phyloP scores from a whole-genome alignment of 2,329 filamentous ascomycete genomes.

The Alternaria triticina region DNA sequence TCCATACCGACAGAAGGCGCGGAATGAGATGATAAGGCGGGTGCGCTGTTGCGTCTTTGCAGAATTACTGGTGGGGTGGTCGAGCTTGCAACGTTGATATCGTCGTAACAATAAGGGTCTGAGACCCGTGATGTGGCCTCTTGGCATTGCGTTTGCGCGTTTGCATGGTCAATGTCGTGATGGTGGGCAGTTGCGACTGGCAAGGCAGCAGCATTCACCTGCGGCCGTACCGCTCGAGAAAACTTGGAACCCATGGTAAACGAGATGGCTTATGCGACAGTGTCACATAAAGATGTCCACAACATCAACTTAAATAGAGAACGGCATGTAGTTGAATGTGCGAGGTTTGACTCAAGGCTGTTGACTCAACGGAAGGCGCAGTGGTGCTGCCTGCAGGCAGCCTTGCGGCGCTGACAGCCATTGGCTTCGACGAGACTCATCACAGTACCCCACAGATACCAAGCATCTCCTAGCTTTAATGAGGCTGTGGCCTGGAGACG shows the following conservation, averaged over 20 bases:
- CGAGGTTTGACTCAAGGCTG: slow-evolving; percentile 26
- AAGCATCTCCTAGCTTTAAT: background rate
- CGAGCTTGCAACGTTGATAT: slow-evolving; percentile 9
- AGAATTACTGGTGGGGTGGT: background rate
- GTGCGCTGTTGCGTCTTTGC: slow-evolving; percentile 24
- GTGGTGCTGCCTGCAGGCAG: slow-evolving; percentile 38
- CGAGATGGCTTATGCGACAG: background rate
- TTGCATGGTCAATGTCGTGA: slow-evolving; percentile 17
- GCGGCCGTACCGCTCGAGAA: slow-evolving; percentile 29
- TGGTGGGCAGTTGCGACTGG: slow-evolving; percentile 15
- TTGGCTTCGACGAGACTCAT: slow-evolving; percentile 19
- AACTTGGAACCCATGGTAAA: slow-evolving; percentile 37
- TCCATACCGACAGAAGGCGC: background rate
- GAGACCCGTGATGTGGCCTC: background rate
- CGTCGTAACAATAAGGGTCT: slow-evolving; percentile 8
- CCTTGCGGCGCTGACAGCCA: slow-evolving; percentile 22
- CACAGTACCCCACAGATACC: slow-evolving; percentile 3
- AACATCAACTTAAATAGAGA: slow-evolving; percentile 1
- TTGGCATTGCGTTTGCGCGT: slow-evolving; percentile 16
- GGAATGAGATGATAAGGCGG: background rate
- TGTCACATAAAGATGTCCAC: background rate
- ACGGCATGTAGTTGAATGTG: background rate
- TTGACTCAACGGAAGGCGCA: slow-evolving; percentile 32
- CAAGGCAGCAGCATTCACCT: slow-evolving; percentile 25
- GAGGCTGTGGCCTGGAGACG: background rate